Base-by-base conservation (phyloP, 257 asterid genomes). In the Penstemon newberryi region DNA sequence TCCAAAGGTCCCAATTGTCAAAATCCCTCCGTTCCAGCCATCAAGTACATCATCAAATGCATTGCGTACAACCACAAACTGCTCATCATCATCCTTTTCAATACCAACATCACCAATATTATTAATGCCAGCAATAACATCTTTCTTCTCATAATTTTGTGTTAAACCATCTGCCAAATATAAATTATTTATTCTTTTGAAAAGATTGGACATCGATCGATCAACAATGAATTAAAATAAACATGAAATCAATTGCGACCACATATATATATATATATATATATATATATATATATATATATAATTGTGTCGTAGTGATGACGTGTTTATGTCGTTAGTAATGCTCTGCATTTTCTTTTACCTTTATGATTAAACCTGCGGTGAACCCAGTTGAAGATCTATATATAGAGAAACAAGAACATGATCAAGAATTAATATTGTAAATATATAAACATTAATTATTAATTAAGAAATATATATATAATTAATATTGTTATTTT, bases 331-430 rank as follows among this genome's bases (percentile, higher is more conserved):
- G 18, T 15, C 18, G 18, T 15, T 15, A 15, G 18, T 15, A 15
- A 1, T 10, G 13, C 3, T 59, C 39, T 12, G 12, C 37, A 11
- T 58, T 10, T 36, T 10, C 13, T 3, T 0, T 42, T 80, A 84
- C 95, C 96, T 87, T 79, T 84, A 41, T 67, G 80, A 69, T 67
- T 51, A 54, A 79, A 73, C 75, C 80, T 86, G 60, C 95, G 90
- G 71, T 89, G 92, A 76, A 89, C 84, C 96, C 96, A 89, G 54
- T 82, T 87, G 83, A 89, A 89, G 82, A 89, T 87, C 95, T 89
- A 76, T 8, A 55, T 6, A 59, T 7, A 60, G 52, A 63, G 49
- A 59, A 45, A 76, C 8, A 46, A 33, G 69, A 9, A 59, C 15
- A 57, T 3, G 58, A 73, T 19, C 19, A 54, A 61, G 12, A 66